Percentiles rank a stretch among this genome's conserved stretches.
These are phyloP conservation scores for Spinacia oleracea DNA, from an alignment of 179 eudicot species.

Conservation along the genomic window DNA sequence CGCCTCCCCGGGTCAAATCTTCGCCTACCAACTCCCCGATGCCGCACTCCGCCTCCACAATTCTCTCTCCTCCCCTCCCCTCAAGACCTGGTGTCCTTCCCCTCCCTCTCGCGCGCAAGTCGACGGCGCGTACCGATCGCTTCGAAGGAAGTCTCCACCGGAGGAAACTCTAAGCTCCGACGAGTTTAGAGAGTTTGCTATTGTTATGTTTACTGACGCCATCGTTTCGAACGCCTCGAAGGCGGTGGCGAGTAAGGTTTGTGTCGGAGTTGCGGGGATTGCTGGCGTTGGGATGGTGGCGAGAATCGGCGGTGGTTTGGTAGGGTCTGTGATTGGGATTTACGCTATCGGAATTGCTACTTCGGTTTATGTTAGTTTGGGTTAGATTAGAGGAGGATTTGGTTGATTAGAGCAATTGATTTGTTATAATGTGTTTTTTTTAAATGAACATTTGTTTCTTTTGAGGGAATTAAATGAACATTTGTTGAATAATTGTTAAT, in stretches of 20 bases:
- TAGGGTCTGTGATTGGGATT: slow-evolving; percentile 58
- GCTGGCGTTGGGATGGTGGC: slow-evolving; percentile 61
- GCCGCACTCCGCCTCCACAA: slow-evolving; percentile 55
- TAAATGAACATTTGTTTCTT: not conserved
- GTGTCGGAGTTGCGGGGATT: slow-evolving; percentile 66
- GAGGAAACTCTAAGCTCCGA: slow-evolving; percentile 25
- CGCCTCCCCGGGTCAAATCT: slow-evolving; percentile 50
- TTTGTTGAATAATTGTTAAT: not conserved
- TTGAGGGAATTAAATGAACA: not conserved
- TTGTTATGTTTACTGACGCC: slow-evolving; percentile 48
- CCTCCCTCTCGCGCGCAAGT: slow-evolving; percentile 68
- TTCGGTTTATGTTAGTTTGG: slow-evolving; percentile 50
- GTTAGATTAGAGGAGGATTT: not conserved
- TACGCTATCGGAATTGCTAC: slow-evolving; percentile 71
- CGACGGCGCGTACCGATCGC: slow-evolving; percentile 44
- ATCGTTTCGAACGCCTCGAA: slow-evolving; percentile 47
- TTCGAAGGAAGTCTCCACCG: slow-evolving; percentile 13
- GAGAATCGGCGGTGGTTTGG: slow-evolving; percentile 45
- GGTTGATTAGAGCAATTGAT: not conserved
- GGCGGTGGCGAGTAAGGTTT: slow-evolving; percentile 41
- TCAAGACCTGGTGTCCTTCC: slow-evolving; percentile 52
- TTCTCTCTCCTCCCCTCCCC: slow-evolving; percentile 38
- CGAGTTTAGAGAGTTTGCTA: slow-evolving; percentile 59
- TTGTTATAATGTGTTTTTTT: not conserved
- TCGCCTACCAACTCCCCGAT: slow-evolving; percentile 75